Percentiles rank a stretch among this genome's conserved stretches.
Evolutionary conservation across 1,139 yeast species (phyloP).

Genomic region (Debaryomycetaceae sp.): DNA sequence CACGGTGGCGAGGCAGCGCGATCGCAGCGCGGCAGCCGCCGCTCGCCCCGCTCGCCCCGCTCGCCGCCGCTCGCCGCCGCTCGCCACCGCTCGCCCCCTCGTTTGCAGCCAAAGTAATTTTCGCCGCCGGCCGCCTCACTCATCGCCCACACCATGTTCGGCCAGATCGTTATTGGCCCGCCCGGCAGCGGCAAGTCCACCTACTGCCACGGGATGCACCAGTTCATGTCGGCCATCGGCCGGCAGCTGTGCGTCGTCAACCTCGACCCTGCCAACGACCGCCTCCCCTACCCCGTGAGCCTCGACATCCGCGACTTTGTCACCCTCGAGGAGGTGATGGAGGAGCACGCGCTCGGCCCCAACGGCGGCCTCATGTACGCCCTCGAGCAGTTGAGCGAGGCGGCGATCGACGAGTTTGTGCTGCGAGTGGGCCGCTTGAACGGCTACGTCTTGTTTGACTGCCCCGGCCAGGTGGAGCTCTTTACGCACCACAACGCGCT

Average conservation of each 20-base stretch:
- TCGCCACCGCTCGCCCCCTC: too few species aligned
- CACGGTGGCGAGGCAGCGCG: too few species aligned
- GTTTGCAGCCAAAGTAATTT: too few species aligned
- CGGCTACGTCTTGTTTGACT: conserved; percentile 81
- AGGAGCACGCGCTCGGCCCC: conserved; percentile 77
- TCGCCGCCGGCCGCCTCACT: not conserved
- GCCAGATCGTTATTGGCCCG: conserved; percentile 93
- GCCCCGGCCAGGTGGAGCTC: conserved; percentile 54
- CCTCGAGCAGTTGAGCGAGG: conserved; percentile 55
- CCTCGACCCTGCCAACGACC: conserved; percentile 93
- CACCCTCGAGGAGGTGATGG: conserved; percentile 87
- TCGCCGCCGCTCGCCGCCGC: too few species aligned
- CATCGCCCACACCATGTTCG: conserved; percentile 44
- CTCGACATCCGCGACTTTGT: conserved; percentile 86
- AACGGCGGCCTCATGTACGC: conserved; percentile 95
- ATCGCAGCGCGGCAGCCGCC: too few species aligned
- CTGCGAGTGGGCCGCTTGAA: conserved; percentile 52
- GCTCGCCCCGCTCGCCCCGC: too few species aligned
- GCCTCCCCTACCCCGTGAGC: conserved; percentile 73
- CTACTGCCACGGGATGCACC: conserved; percentile 86
- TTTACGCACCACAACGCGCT: conserved; percentile 44
- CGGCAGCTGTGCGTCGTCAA: conserved; percentile 79
- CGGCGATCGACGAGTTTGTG: conserved; percentile 53
- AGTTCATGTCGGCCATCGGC: conserved; percentile 90
- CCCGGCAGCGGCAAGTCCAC: conserved; percentile 98